Percentiles rank a stretch among this genome's conserved stretches.
Evolutionary conservation across 2,329 filamentous ascomycete genomes (phyloP).

Genomic region (Aspergillus caelatus): DNA sequence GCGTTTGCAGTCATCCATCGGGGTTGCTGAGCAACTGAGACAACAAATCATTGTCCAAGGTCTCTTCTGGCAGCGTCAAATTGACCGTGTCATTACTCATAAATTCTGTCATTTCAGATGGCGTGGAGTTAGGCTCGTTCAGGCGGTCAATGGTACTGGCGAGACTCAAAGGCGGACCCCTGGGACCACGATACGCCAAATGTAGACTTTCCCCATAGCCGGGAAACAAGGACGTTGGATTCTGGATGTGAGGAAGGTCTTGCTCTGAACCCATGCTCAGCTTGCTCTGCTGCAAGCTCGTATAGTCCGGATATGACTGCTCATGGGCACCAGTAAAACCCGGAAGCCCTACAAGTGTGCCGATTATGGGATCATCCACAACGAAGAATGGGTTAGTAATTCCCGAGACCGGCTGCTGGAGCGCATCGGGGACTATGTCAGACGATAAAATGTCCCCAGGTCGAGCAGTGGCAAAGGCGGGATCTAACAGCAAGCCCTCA

Average conservation of each 20-base stretch:
- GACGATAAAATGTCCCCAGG: not conserved
- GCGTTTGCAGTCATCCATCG: not conserved
- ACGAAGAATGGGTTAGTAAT: not conserved
- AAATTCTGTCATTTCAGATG: not conserved
- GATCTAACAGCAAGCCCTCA: not conserved
- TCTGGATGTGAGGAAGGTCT: not conserved
- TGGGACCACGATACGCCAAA: not conserved
- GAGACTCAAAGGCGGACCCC: not conserved
- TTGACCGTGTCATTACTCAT: not conserved
- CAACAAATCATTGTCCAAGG: not conserved
- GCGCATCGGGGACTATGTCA: not conserved
- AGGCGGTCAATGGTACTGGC: not conserved
- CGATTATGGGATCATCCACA: not conserved
- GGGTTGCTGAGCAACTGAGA: not conserved
- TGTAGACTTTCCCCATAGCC: not conserved
- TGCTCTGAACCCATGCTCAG: not conserved
- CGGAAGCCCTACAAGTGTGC: not conserved
- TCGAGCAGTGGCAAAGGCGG: not conserved
- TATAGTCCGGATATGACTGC: not conserved
- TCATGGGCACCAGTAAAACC: not conserved
- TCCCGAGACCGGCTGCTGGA: not conserved
- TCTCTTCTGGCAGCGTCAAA: not conserved
- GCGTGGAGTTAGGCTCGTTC: not conserved
- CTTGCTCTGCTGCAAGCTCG: not conserved
- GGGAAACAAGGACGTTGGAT: not conserved